Percentiles rank a stretch among this genome's conserved stretches.
Conservation (phyloP, 805 yeast species). For the Lipomyces yamadae region DNA sequence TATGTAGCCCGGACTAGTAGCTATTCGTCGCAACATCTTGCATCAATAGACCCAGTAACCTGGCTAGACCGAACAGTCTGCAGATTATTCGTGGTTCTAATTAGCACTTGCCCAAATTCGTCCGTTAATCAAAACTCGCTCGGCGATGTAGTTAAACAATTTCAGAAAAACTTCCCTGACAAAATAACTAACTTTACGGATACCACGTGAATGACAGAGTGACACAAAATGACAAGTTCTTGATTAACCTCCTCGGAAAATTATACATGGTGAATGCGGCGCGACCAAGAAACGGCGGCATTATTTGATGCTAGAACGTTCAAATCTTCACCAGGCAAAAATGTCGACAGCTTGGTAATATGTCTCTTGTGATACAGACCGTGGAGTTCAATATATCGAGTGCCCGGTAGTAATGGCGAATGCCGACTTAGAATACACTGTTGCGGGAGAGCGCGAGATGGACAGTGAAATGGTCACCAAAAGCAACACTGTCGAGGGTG, state of each 20-base stretch:
- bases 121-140: no score
- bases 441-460: neutral
- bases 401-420: neutral
- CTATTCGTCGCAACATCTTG: neutral
- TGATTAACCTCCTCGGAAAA: no score
- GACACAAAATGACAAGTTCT: neutral
- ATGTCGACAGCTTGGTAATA: neutral
- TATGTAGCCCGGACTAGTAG: neutral
- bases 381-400: neutral
- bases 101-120: neutral
- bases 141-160: no score
- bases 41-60: constrained; percentile 1
- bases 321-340: neutral
- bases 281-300: neutral
- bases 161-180: no score
- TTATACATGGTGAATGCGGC: neutral
- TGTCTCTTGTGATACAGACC: neutral
- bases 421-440: neutral
- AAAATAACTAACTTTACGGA: no score
- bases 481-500: neutral
- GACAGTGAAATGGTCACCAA: neutral
- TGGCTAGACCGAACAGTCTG: neutral
- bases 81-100: neutral
- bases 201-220: neutral
- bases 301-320: neutral